These are phyloP conservation scores for Neurospora terricola DNA, from an alignment of 495 filamentous ascomycete genomes.

Conservation along the genomic window DNA sequence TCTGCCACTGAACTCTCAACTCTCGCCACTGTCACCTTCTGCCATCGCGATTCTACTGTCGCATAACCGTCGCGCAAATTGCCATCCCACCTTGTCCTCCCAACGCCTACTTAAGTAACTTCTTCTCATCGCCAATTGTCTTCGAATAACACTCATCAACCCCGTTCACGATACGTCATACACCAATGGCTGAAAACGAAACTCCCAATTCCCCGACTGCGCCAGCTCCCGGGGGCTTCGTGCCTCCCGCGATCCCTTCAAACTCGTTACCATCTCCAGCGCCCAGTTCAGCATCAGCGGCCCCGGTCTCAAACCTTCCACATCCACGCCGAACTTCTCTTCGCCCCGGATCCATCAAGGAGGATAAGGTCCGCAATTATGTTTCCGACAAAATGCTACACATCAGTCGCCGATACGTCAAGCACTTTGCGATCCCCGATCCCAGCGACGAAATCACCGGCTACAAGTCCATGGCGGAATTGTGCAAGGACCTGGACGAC, in stretches of 20 bases:
- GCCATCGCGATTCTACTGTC: neutral
- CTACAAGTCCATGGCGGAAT: conserved; percentile 59
- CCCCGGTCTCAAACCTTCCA: conserved; percentile 40
- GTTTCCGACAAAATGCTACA: conserved; percentile 51
- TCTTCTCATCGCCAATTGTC: neutral
- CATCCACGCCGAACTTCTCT: conserved; percentile 55
- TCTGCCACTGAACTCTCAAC: neutral
- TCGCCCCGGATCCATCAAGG: conserved; percentile 61
- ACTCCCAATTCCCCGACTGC: neutral
- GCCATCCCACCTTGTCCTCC: neutral
- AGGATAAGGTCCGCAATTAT: conserved; percentile 62
- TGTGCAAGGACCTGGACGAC: conserved; percentile 58
- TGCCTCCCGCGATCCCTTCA: conserved; percentile 20
- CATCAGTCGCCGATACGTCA: conserved; percentile 62
- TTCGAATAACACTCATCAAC: neutral
- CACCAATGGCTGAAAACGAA: conserved; percentile 26
- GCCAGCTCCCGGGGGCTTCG: conserved; percentile 34
- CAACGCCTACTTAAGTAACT: neutral
- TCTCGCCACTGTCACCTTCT: neutral
- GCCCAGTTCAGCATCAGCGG: conserved; percentile 38
- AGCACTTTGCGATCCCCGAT: conserved; percentile 54
- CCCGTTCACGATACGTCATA: neutral
- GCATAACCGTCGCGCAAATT: neutral
- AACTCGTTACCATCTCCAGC: conserved; percentile 43
- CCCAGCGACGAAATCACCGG: conserved; percentile 45